A percentile compares a stretch with the other conserved stretches of the same genome.
Conservation (phyloP, 2,329 filamentous ascomycete species). For the Colletotrichum eleusines region DNA sequence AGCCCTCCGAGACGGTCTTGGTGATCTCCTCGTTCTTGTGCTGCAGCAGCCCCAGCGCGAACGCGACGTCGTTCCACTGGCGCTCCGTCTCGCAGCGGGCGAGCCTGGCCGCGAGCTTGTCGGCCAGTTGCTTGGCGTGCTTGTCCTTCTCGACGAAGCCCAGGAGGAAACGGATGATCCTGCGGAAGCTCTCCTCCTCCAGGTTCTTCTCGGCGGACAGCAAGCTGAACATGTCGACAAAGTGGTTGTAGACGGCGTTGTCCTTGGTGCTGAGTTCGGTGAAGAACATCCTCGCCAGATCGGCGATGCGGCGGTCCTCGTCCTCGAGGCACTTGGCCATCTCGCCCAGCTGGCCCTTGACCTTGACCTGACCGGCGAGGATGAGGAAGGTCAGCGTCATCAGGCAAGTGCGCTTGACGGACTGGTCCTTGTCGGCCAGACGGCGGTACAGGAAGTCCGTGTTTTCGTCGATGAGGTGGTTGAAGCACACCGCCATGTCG, state of each 20-base stretch:
- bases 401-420: conserved; percentile 95
- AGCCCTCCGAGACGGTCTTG: conserved; percentile 81
- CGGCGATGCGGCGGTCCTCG: conserved; percentile 92
- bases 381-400: conserved; percentile 99
- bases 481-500: conserved; percentile 99
- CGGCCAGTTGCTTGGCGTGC: conserved; percentile 92
- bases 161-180: conserved; percentile 91
- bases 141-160: conserved; percentile 99
- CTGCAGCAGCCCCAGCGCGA: conserved; percentile 87
- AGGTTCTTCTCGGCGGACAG: conserved; percentile 84
- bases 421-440: conserved; percentile 87
- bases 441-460: conserved; percentile 97
- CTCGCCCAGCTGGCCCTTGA: conserved; percentile 97
- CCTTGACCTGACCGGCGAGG: conserved; percentile 96
- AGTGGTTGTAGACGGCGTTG: conserved; percentile 99
- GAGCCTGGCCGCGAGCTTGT: conserved; percentile 90
- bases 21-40: conserved; percentile 94
- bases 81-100: conserved; percentile 89
- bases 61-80: conserved; percentile 98
- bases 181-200: conserved; percentile 85
- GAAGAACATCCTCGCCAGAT: conserved; percentile 98
- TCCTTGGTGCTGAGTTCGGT: conserved; percentile 97
- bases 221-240: conserved; percentile 98
- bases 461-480: conserved; percentile 98
- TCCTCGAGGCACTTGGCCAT: conserved; percentile 99